Evolutionary conservation across 2,329 filamentous ascomycete genomes (phyloP), one percentile per base, ranked within the genome.

Genomic region (Verticillium klebahnii): DNA sequence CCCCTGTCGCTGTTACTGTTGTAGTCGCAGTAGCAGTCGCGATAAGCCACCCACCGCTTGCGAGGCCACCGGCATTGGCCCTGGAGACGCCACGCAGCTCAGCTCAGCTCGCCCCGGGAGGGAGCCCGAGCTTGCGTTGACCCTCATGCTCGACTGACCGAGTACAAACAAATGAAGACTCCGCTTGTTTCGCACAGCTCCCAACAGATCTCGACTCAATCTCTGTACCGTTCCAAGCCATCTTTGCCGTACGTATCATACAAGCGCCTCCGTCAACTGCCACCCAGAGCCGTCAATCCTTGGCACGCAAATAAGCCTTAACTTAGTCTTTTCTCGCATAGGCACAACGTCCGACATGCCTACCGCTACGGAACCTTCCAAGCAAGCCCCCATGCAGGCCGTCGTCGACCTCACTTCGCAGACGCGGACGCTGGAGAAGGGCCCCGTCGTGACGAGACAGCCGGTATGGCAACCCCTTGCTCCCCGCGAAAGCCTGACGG

Each of bases 231-330:
- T 67, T 32, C 58, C 66, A 17, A 50, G 60, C 55, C 60, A 29
- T 29, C 29, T 29, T 29, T 29, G 29, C 29, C 63, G 56, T 65
- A 67, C 45, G 56, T 65, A 67, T 45, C 66, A 66, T 14, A 65
- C 59, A 34, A 60, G 58, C 58, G 19, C 36, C 57, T 23, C 6
- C 32, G 5, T 57, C 15, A 25, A 45, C 15, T 31, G 29, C 14
- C 17, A 29, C 39, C 32, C 23, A 50, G 37, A 11, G 17, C 19
- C 19, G 4, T 14, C 45, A 14, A 52, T 23, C 23, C 45, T 52
- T 52, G 45, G 45, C 45, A 52, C 23, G 12, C 9, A 3, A 4
- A 19, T 23, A 11, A 4, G 40, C 9, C 40, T 25, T 52, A 4
- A 25, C 5, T 25, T 25, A 3, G 25, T 25, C 25, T 25, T 23